Evolutionary conservation across 164 flowering plant genomes (phyloP), one percentile per base, ranked within the genome.

Genomic region (Macadamia integrifolia): DNA sequence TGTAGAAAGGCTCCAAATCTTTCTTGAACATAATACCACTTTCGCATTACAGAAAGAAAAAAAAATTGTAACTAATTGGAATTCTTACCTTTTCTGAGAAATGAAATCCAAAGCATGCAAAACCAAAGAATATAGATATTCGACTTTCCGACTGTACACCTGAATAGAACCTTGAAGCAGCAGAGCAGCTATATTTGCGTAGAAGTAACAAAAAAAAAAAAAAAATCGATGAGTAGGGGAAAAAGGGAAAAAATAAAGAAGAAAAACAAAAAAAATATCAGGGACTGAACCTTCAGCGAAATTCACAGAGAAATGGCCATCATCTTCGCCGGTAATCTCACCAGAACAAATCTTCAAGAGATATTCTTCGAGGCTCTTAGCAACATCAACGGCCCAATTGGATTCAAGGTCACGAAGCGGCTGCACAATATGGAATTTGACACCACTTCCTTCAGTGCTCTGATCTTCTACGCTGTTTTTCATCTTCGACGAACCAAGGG

Each of bases 61-160:
- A 23, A 23, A 23, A 23, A 23, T 23, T 0, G 64, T 56, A 58
- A 31, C 28, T 31, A 73, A 32, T 6, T 64, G 0, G 50, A 66
- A 71, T 52, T 8, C 83, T 1, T 66, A 94, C 98, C 97, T 87
- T 60, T 84, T 87, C 71, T 88, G 88, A 10, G 97, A 88, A 70
- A 95, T 74, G 79, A 89, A 95, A 71, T 92, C 93, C 83, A 92
- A 80, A 76, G 97, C 87, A 73, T 88, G 92, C 71, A 95, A 72
- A 65, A 95, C 98, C 82, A 92, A 75, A 35, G 84, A 75, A 69
- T 95, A 88, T 30, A 95, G 76, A 78, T 90, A 92, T 65, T 95
- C 99, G 11, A 95, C 99, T 74, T 95, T 95, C 76, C 91, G 71
- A 72, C 99, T 92, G 58, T 92, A 92, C 69, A 95, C 96, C 74